phyloP scores from a whole-genome alignment of 1,284 basidiomycete genomes.

The Ustilago lituana region DNA sequence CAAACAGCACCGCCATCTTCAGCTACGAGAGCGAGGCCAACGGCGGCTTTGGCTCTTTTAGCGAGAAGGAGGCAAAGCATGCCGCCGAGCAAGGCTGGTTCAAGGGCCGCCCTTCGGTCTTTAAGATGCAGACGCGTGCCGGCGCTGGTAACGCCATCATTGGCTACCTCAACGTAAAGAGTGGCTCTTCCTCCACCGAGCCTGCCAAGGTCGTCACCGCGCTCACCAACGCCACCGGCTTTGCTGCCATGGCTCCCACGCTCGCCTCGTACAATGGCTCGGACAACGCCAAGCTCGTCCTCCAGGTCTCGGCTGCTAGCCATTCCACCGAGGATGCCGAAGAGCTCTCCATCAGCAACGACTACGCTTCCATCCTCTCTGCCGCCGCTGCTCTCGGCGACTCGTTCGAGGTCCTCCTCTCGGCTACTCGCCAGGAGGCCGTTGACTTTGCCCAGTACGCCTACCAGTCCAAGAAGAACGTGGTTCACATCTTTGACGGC shows the following conservation, averaged over 20 bases:
- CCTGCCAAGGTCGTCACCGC: slow-evolving; percentile 57
- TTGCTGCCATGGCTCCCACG: slow-evolving; percentile 64
- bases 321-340: slow-evolving; percentile 52
- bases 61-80: slow-evolving; percentile 53
- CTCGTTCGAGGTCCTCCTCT: slow-evolving; percentile 61
- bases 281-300: slow-evolving; percentile 56
- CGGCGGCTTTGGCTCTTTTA: slow-evolving; percentile 60
- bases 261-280: slow-evolving; percentile 48
- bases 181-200: slow-evolving; percentile 39
- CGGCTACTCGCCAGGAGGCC: slow-evolving; percentile 60
- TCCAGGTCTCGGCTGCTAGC: slow-evolving; percentile 64
- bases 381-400: slow-evolving; percentile 59
- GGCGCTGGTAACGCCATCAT: slow-evolving; percentile 72
- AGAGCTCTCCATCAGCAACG: slow-evolving; percentile 58
- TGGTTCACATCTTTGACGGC: slow-evolving; percentile 66
- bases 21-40: slow-evolving; percentile 65
- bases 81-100: slow-evolving; percentile 44
- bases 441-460: slow-evolving; percentile 61
- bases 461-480: slow-evolving; percentile 53
- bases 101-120: slow-evolving; percentile 56
- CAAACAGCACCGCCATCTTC: slow-evolving; percentile 60
- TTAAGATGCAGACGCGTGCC: slow-evolving; percentile 69
- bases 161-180: slow-evolving; percentile 59
- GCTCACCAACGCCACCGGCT: slow-evolving; percentile 62
- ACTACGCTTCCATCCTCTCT: slow-evolving; percentile 63